Evolutionary conservation across 2,329 filamentous ascomycete species (phyloP).

Genomic region (Colletotrichum sp.): DNA sequence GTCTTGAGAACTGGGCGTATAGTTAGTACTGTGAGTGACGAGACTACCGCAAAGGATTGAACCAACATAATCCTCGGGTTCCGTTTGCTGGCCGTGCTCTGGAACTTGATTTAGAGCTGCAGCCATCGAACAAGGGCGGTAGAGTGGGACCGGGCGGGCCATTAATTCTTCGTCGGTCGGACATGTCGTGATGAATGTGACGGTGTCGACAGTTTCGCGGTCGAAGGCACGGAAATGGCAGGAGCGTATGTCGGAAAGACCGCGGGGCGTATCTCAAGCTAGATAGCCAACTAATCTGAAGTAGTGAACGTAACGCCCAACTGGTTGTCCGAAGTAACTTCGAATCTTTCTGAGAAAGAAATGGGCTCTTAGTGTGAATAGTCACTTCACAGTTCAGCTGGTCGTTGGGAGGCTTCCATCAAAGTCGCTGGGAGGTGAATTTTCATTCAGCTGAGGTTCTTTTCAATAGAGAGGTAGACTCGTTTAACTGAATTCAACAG

Average conservation of each 20-base stretch:
- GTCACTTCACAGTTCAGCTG: neutral
- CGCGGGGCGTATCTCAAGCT: neutral
- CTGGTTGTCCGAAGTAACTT: neutral
- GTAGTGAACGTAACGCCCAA: neutral
- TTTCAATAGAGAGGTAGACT: neutral
- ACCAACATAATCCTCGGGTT: constrained; percentile 85
- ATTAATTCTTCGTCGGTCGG: constrained; percentile 89
- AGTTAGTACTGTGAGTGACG: neutral
- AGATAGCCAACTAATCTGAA: neutral
- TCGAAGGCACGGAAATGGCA: neutral
- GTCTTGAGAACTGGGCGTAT: constrained; percentile 81
- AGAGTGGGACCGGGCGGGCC: constrained; percentile 80
- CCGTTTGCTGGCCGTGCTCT: constrained; percentile 69
- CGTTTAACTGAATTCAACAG: neutral
- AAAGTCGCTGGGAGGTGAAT: neutral
- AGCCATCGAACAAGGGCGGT: constrained; percentile 72
- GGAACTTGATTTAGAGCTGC: constrained; percentile 39
- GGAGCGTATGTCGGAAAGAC: neutral
- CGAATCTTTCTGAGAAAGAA: neutral
- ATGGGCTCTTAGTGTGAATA: neutral
- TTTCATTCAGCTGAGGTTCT: neutral
- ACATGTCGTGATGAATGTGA: constrained; percentile 53
- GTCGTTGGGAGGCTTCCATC: neutral
- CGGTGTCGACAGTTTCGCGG: neutral
- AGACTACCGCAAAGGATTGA: neutral